Percentiles rank a stretch among this genome's conserved stretches.
Conservation (phyloP, 495 filamentous ascomycete species). For the Penicillium ucsense region DNA sequence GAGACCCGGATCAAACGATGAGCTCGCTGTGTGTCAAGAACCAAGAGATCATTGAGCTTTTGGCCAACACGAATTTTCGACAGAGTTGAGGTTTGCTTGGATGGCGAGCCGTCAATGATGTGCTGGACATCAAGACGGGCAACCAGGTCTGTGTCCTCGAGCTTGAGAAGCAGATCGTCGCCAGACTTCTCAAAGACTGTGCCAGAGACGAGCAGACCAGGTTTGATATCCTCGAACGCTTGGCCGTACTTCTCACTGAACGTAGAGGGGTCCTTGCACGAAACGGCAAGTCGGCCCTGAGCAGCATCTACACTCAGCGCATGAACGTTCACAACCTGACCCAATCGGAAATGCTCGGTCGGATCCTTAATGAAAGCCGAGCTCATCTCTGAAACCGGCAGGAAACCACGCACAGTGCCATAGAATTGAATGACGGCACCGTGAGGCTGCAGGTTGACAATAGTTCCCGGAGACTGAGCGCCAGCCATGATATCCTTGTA, state of each 20-base stretch:
- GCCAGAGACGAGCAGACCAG: constrained; percentile 63
- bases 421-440: constrained; percentile 95
- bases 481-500: constrained; percentile 62
- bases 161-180: constrained; percentile 67
- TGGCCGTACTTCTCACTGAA: constrained; percentile 67
- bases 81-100: constrained; percentile 62
- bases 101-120: constrained; percentile 67
- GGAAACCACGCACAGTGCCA: constrained; percentile 66
- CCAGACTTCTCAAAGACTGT: constrained; percentile 77
- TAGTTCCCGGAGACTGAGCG: constrained; percentile 69
- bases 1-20: constrained; percentile 65
- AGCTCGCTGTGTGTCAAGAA: constrained; percentile 67
- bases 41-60: constrained; percentile 67
- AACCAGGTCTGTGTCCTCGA: constrained; percentile 59
- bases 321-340: constrained; percentile 84
- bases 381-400: constrained; percentile 94
- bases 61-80: constrained; percentile 77
- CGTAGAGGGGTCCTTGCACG: constrained; percentile 78
- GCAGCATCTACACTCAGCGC: constrained; percentile 68
- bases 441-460: constrained; percentile 63
- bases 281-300: constrained; percentile 65
- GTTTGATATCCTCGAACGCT: constrained; percentile 58
- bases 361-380: constrained; percentile 90
- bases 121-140: constrained; percentile 68
- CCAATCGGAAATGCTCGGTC: constrained; percentile 74